Base-by-base conservation (phyloP, 805 yeast genomes). In the Zygosaccharomyces siamensis region DNA sequence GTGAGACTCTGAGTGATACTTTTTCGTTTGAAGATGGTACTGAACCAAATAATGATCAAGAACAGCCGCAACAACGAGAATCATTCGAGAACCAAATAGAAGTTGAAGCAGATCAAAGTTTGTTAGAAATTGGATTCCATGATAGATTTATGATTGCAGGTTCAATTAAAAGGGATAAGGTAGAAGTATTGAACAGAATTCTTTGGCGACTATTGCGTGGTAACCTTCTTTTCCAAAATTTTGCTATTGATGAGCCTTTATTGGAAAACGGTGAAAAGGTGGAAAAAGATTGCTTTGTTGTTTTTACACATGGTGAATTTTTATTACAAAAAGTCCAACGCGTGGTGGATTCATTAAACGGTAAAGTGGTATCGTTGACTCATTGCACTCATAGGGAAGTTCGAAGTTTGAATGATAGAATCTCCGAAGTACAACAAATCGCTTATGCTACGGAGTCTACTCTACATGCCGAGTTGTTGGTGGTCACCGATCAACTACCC, bases 151-250 rank as follows among this genome's bases (percentile, higher is more conserved):
- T 66, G 62, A 52, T 72, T 30, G 80, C 93, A 7, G 99, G 98
- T 45, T 90, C 92, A 11, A 83, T 93, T 40, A 76, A 81, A 39
- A 77, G 93, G 59, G 79, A 74, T 8, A 86, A 85, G 61, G 75
- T 89, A 24, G 79, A 76, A 12, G 74, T 84, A 1, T 72, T 93
- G 53, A 89, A 89, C 63, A 86, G 82, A 59, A 88, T 93, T 48
- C 71, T 89, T 42, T 93, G 97, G 96, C 79, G 99, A 70, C 81
- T 89, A 16, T 76, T 92, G 54, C 81, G 99, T 66, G 99, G 99
- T 62, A 93, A 93, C 66, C 73, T 95, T 55, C 88, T 78, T 61
- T 79, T 90, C 66, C 83, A 83, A 56, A 78, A 85, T 54, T 77
- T 78, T 42, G 93, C 86, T 56, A 80, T 92, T 50, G 77, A 78